Evolutionary conservation across 1,139 yeast species (phyloP).

Genomic region (Candida glucosophila): DNA sequence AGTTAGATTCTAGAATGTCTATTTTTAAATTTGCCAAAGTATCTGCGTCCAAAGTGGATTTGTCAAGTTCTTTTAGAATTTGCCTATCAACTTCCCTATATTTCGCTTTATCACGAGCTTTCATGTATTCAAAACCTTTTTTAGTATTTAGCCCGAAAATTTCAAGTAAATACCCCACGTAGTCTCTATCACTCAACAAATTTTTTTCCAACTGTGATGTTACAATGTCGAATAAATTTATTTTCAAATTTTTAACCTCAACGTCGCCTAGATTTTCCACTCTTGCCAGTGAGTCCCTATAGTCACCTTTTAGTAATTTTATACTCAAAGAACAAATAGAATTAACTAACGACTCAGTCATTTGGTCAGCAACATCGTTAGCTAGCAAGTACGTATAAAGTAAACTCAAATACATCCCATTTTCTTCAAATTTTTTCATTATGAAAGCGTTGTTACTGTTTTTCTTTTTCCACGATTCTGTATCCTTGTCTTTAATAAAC

Average conservation of each 20-base stretch:
- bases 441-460: not conserved
- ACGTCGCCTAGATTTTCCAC: too few relatives aligned
- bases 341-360: too few relatives aligned
- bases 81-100: slow-evolving; percentile 21
- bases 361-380: too few relatives aligned
- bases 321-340: too few relatives aligned
- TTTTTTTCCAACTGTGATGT: slow-evolving; percentile 7
- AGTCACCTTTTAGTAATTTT: too few relatives aligned
- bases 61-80: slow-evolving; percentile 23
- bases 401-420: not conserved
- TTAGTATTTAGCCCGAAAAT: slow-evolving; percentile 21
- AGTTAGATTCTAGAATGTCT: slow-evolving; percentile 25
- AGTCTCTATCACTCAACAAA: slow-evolving; percentile 14
- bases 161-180: slow-evolving; percentile 20
- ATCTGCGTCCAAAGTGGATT: slow-evolving; percentile 10
- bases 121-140: slow-evolving; percentile 22
- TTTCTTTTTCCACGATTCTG: slow-evolving; percentile 1
- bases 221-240: too few relatives aligned
- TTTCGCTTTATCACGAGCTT: slow-evolving; percentile 16
- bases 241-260: too few relatives aligned
- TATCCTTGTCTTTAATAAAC: not conserved
- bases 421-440: not conserved
- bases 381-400: too few relatives aligned
- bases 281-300: too few relatives aligned
- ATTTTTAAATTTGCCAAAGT: slow-evolving; percentile 2